A percentile compares a stretch with the other conserved stretches of the same genome.
These are phyloP conservation scores for Paragyromitra xinjiangensis DNA, from an alignment of 495 filamentous ascomycete genomes.

Conservation along the genomic window DNA sequence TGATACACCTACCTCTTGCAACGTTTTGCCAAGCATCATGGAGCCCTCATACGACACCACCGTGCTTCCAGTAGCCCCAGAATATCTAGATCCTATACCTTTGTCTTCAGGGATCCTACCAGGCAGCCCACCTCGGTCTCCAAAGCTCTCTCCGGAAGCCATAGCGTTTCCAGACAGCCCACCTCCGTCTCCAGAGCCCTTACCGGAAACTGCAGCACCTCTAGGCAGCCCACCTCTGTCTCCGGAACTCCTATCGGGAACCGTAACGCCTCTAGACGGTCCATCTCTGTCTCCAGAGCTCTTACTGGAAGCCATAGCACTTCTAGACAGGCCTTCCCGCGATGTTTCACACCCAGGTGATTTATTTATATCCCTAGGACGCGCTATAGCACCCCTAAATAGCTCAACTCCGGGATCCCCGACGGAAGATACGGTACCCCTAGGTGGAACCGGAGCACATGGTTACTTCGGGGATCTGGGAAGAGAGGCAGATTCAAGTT, in stretches of 20 bases:
- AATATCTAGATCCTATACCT: background rate
- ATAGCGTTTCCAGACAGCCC: background rate
- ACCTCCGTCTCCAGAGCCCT: too few species aligned
- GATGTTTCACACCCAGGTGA: background rate
- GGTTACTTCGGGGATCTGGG: too few species aligned
- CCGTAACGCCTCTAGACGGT: too few species aligned
- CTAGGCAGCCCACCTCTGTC: too few species aligned
- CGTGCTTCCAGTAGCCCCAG: background rate
- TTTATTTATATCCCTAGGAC: conserved; percentile 2
- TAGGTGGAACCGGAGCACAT: conserved; percentile 5
- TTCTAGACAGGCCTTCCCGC: background rate
- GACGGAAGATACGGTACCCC: conserved; percentile 3
- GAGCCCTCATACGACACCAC: background rate
- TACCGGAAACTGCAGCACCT: too few species aligned
- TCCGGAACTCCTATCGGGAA: too few species aligned
- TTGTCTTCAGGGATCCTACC: background rate
- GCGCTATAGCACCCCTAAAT: conserved; percentile 7
- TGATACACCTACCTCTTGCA: conserved; percentile 2
- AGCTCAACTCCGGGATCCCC: conserved; percentile 4
- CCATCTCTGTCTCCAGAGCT: too few species aligned
- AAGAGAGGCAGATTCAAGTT: too few species aligned
- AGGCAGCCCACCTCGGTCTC: too few species aligned
- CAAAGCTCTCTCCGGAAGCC: too few species aligned
- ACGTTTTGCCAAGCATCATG: background rate
- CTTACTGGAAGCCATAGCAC: background rate